A percentile compares a stretch with the other conserved stretches of the same genome.
phyloP scores from a whole-genome alignment of 2,329 filamentous ascomycete species.

The Penicillium freii region DNA sequence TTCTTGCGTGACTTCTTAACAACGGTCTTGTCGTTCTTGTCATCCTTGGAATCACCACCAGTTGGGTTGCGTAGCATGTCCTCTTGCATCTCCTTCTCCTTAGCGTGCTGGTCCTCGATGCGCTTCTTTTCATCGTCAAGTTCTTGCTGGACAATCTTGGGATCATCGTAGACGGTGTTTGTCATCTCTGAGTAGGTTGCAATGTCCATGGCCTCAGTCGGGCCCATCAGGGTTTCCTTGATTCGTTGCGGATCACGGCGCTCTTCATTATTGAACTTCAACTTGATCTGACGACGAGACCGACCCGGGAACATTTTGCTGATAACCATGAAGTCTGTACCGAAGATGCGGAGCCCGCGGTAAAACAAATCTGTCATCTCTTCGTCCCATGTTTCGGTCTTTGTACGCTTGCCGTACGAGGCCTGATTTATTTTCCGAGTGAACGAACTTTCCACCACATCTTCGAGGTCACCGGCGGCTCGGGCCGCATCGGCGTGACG shows the following conservation, averaged over 20 bases:
- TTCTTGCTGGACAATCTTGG: slow-evolving; percentile 40
- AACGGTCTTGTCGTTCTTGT: slow-evolving; percentile 29
- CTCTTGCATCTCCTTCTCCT: slow-evolving; percentile 46
- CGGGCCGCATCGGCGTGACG: slow-evolving; percentile 53
- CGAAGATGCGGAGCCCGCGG: slow-evolving; percentile 60
- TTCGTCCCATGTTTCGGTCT: slow-evolving; percentile 56
- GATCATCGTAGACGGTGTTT: slow-evolving; percentile 45
- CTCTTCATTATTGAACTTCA: slow-evolving; percentile 63
- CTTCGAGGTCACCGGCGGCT: slow-evolving; percentile 47
- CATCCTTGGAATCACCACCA: slow-evolving; percentile 33
- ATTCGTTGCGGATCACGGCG: slow-evolving; percentile 54
- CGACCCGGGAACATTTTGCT: slow-evolving; percentile 60
- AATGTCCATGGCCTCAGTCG: slow-evolving; percentile 45
- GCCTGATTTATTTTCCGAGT: slow-evolving; percentile 48
- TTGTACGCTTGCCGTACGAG: slow-evolving; percentile 51
- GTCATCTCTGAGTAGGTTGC: slow-evolving; percentile 48
- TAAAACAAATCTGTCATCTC: slow-evolving; percentile 62
- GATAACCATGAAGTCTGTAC: slow-evolving; percentile 65
- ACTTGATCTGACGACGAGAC: slow-evolving; percentile 61
- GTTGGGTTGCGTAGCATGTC: slow-evolving; percentile 44
- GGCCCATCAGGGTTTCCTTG: slow-evolving; percentile 50
- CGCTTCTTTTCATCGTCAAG: slow-evolving; percentile 46
- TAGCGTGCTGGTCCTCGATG: slow-evolving; percentile 48
- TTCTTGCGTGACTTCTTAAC: slow-evolving; percentile 36
- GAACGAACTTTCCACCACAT: slow-evolving; percentile 48